Percentiles rank a stretch among this genome's conserved stretches.
Evolutionary conservation across 2,329 filamentous ascomycete genomes (phyloP).

Genomic region (Exophiala mesophila): DNA sequence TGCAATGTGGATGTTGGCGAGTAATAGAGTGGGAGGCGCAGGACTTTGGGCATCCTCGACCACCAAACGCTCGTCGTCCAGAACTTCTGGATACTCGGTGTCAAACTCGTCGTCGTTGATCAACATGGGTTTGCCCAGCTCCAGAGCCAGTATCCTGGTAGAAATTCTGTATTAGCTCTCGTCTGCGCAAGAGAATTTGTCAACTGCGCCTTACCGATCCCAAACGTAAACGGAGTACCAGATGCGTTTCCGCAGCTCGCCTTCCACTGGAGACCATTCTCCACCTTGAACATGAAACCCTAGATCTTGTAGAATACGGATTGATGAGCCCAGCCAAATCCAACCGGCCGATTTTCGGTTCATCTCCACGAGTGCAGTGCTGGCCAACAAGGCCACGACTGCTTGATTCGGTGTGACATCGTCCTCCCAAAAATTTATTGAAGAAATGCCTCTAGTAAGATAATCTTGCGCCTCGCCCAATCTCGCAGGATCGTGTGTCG

Average conservation of each 20-base stretch:
- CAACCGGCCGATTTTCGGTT: slow-evolving; percentile 82
- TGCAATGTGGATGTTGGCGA: slow-evolving; percentile 76
- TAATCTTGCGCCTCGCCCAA: slow-evolving; percentile 54
- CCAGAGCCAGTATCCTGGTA: slow-evolving; percentile 64
- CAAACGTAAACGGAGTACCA: slow-evolving; percentile 95
- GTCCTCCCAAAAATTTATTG: slow-evolving; percentile 78
- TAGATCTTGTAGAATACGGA: slow-evolving; percentile 76
- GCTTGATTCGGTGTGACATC: slow-evolving; percentile 71
- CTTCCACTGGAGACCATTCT: slow-evolving; percentile 68
- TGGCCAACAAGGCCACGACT: slow-evolving; percentile 65
- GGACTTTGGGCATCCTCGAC: slow-evolving; percentile 47
- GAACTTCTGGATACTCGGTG: slow-evolving; percentile 68
- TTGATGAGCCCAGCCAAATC: slow-evolving; percentile 76
- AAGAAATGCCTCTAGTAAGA: slow-evolving; percentile 63
- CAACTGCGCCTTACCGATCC: slow-evolving; percentile 58
- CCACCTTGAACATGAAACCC: slow-evolving; percentile 73
- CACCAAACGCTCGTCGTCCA: slow-evolving; percentile 62
- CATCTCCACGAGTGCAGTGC: slow-evolving; percentile 76
- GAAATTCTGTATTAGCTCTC: not conserved
- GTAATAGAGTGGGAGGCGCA: slow-evolving; percentile 40
- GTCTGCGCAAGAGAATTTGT: slow-evolving; percentile 1
- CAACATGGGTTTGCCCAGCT: slow-evolving; percentile 71
- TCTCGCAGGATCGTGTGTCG: slow-evolving; percentile 49
- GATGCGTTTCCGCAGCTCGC: slow-evolving; percentile 77
- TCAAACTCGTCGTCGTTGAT: slow-evolving; percentile 90